Conservation (phyloP, 2,329 filamentous ascomycete species). For the Trichoderma lentiforme region DNA sequence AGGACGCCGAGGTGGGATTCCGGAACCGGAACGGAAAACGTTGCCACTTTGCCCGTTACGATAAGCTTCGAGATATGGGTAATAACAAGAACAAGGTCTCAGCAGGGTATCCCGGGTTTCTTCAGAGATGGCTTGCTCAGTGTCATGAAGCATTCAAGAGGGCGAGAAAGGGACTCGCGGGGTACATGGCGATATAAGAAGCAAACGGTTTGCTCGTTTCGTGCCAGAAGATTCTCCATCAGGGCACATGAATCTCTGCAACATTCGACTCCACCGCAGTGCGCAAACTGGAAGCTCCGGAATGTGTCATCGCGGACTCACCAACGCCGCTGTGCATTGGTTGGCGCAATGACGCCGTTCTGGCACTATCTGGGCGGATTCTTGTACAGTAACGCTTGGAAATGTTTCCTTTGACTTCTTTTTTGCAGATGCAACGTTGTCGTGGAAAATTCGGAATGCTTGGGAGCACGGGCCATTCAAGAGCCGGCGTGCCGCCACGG, state of each 20-base stretch:
- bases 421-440: constrained; percentile 19
- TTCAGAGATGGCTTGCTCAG: not conserved
- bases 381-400: not conserved
- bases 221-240: not conserved
- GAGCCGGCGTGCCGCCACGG: constrained; percentile 13
- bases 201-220: not conserved
- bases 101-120: not conserved
- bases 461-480: constrained; percentile 18
- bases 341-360: not conserved
- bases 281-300: constrained; percentile 13
- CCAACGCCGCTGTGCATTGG: not conserved
- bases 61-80: not conserved
- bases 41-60: constrained; percentile 2
- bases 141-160: not conserved
- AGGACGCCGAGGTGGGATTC: not conserved
- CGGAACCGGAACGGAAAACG: not conserved
- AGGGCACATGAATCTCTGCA: not conserved
- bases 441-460: not conserved
- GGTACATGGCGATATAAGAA: constrained; percentile 6
- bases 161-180: not conserved
- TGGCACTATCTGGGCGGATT: not conserved
- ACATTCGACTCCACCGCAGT: constrained; percentile 1
- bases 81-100: not conserved
- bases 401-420: not conserved
- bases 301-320: constrained; percentile 12